phyloP scores from a whole-genome alignment of 2,329 filamentous ascomycete genomes.

The Pseudogymnoascus sp. region DNA sequence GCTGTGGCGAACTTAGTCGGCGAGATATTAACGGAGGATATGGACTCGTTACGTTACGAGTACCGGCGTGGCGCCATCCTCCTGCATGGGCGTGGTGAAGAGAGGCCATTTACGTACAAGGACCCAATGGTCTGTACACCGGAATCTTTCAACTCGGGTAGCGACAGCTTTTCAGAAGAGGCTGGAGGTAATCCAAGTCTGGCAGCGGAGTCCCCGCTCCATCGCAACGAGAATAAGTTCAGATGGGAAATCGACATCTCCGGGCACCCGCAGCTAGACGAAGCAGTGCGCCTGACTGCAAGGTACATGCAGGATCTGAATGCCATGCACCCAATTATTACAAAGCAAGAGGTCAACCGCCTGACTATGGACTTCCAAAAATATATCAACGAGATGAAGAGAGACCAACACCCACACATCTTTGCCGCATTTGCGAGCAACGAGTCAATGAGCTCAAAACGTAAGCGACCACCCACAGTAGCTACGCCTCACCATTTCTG shows the following conservation, averaged over 20 bases:
- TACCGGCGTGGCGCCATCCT: background rate
- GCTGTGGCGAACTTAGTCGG: background rate
- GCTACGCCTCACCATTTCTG: background rate
- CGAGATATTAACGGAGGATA: background rate
- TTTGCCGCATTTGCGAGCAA: background rate
- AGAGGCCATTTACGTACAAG: no score
- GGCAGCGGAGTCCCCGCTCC: no score
- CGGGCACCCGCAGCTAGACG: background rate
- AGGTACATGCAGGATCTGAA: constrained; percentile 54
- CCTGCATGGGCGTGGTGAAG: no score
- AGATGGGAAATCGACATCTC: background rate
- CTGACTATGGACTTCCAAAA: no score
- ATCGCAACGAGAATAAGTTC: background rate
- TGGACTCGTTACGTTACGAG: background rate
- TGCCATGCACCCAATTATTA: constrained; percentile 59
- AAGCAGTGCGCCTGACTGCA: background rate
- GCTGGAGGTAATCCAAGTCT: no score
- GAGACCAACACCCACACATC: no score
- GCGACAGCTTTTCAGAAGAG: no score
- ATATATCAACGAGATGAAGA: no score
- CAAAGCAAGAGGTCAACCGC: no score
- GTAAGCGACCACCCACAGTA: constrained; percentile 29
- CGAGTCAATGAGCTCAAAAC: constrained; percentile 15
- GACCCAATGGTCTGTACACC: no score
- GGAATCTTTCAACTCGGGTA: no score